A percentile compares a stretch with the other conserved stretches of the same genome.
phyloP scores from a whole-genome alignment of 2,329 filamentous ascomycete species.

The Lachnellula occidentalis region DNA sequence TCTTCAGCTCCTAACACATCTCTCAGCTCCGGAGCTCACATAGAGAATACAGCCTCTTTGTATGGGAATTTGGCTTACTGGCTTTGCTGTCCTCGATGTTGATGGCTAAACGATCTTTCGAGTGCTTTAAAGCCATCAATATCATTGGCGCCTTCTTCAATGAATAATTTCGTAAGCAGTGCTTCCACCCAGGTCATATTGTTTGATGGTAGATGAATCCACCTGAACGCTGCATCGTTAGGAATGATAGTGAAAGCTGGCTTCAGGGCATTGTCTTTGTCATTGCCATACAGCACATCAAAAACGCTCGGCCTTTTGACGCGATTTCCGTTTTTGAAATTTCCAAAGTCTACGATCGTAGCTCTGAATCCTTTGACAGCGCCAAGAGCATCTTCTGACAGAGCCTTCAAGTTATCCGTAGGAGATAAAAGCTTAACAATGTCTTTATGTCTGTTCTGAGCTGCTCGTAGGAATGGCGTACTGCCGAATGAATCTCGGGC shows the following conservation, averaged over 20 bases:
- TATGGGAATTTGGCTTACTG: conserved; percentile 5
- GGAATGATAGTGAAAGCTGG: conserved; percentile 20
- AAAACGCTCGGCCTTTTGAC: conserved; percentile 17
- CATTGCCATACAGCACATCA: conserved; percentile 22
- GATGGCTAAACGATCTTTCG: conserved; percentile 23
- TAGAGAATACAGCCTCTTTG: no score
- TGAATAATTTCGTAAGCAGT: conserved; percentile 23
- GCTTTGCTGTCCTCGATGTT: conserved; percentile 24
- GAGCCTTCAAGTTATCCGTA: conserved; percentile 16
- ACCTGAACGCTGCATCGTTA: conserved; percentile 20
- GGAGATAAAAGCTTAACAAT: conserved; percentile 23
- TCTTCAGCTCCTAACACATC: no score
- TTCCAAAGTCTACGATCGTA: conserved; percentile 24
- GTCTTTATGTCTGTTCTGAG: conserved; percentile 21
- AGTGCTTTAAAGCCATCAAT: conserved; percentile 26
- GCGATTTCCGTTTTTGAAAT: conserved; percentile 21
- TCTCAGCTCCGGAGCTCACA: no score
- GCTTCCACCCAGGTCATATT: conserved; percentile 28
- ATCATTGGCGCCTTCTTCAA: conserved; percentile 24
- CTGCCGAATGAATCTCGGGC: conserved; percentile 23
- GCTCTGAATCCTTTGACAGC: conserved; percentile 25
- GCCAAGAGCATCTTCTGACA: conserved; percentile 24
- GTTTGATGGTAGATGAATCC: conserved; percentile 26
- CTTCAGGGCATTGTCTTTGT: conserved; percentile 20
- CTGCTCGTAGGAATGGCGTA: conserved; percentile 23